These are phyloP conservation scores for Aspergillus sp. DNA, from an alignment of 2,329 filamentous ascomycete species.

Conservation along the genomic window DNA sequence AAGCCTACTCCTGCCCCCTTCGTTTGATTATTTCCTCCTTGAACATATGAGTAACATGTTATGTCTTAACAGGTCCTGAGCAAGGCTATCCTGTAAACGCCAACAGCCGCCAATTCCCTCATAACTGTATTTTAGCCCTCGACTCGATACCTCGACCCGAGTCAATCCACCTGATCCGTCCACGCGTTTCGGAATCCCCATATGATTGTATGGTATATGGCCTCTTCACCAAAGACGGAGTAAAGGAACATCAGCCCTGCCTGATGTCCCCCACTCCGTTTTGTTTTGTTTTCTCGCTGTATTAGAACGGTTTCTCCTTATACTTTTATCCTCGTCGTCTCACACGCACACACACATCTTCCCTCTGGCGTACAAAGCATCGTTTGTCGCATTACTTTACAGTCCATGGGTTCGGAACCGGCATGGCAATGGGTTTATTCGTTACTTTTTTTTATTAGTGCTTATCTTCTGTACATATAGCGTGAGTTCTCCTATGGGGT, in stretches of 20 bases:
- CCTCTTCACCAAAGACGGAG: constrained; percentile 30
- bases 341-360: constrained; percentile 36
- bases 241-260: constrained; percentile 2
- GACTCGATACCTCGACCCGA: constrained; percentile 16
- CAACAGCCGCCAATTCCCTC: not conserved
- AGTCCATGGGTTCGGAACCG: constrained; percentile 40
- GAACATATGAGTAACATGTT: not conserved
- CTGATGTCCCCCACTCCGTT: constrained; percentile 24
- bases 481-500: constrained; percentile 28
- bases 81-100: constrained; percentile 52
- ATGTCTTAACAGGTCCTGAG: constrained; percentile 48
- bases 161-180: constrained; percentile 18
- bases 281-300: constrained; percentile 31
- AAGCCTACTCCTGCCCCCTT: constrained; percentile 46
- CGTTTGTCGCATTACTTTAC: constrained; percentile 38
- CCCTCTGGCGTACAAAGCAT: constrained; percentile 48
- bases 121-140: constrained; percentile 21
- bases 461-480: constrained; percentile 47
- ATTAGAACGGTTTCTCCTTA: constrained; percentile 40
- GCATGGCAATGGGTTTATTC: constrained; percentile 44
- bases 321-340: constrained; percentile 26
- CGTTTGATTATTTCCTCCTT: too few relatives aligned
- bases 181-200: constrained; percentile 23
- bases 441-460: constrained; percentile 32
- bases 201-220: constrained; percentile 26